A percentile compares a stretch with the other conserved stretches of the same genome.
Evolutionary conservation across 306 rosid species (phyloP).

Genomic region (Carpinus viminea): DNA sequence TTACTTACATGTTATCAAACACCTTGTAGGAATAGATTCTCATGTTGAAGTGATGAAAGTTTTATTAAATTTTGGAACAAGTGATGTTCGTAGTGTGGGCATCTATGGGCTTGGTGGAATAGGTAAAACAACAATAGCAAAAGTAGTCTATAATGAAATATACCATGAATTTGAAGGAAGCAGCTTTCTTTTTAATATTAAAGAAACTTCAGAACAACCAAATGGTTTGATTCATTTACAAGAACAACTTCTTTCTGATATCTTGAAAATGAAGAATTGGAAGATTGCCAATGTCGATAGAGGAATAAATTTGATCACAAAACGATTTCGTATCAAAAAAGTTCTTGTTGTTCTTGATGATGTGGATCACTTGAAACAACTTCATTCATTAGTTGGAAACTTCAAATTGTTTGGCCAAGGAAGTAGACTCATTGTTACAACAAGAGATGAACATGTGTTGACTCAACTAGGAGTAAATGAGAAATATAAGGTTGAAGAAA

Average conservation of each 20-base stretch:
- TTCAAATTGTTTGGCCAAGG: slow-evolving; percentile 22
- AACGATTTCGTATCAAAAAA: background rate
- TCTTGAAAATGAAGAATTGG: background rate
- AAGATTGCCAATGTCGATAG: background rate
- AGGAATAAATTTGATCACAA: slow-evolving; percentile 5
- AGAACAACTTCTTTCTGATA: slow-evolving; percentile 24
- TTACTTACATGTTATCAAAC: background rate
- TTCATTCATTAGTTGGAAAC: background rate
- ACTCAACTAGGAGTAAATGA: background rate
- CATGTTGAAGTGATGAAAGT: background rate
- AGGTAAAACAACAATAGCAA: background rate
- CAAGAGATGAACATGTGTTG: slow-evolving; percentile 20
- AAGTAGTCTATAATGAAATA: too few relatives aligned
- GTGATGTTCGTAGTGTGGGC: background rate
- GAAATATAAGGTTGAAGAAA: background rate
- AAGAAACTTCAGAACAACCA: background rate
- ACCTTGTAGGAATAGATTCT: background rate
- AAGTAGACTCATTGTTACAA: slow-evolving; percentile 34
- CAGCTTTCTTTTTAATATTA: slow-evolving; percentile 5
- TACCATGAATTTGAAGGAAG: too few relatives aligned
- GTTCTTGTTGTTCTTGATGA: slow-evolving; percentile 23
- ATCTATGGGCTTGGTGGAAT: slow-evolving; percentile 31
- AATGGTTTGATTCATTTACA: slow-evolving; percentile 6
- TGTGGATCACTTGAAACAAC: slow-evolving; percentile 4
- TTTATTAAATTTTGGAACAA: background rate